Evolutionary conservation across 495 filamentous ascomycete species (phyloP), one percentile per base, ranked within the genome.

Genomic region (Trichocladium uniseriatum): DNA sequence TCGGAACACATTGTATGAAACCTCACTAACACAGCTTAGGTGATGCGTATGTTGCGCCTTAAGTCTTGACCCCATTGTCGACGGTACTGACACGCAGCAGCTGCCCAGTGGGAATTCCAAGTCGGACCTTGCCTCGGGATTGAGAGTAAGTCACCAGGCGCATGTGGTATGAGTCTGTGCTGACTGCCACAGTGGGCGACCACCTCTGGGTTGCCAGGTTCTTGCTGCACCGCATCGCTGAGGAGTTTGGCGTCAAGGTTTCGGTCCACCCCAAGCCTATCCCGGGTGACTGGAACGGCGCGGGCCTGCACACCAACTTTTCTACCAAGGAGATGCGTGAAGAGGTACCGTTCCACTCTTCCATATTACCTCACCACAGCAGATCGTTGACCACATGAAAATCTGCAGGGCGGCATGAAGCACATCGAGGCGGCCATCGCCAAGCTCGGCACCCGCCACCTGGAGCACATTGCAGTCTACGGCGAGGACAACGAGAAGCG

Each of bases 241-340:
- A 98, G 66, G 92, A 96, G 64, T 96, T 95, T 65, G 92, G 92
- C 68, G 88, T 83, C 70, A 88, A 89, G 78, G 88, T 97, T 54
- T 94, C 92, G 38, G 87, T 97, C 73, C 80, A 89, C 64, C 92
- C 92, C 64, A 98, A 98, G 83, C 94, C 92, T 57, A 94, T 98
- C 69, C 86, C 89, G 52, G 92, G 92, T 67, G 89, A 96, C 75
- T 98, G 92, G 92, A 98, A 98, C 79, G 94, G 92, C 68, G 90
- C 92, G 53, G 92, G 92, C 75, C 88, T 98, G 36, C 92, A 98
- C 82, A 83, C 74, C 83, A 73, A 96, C 77, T 89, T 95, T 64
- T 94, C 87, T 34, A 87, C 86, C 61, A 78, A 79, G 67, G 78
- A 80, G 56, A 98, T 88, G 77, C 88, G 92, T 28, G 22, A 48